Conservation (phyloP, 1,284 basidiomycete genomes). For the Heliocybe sulcata region DNA sequence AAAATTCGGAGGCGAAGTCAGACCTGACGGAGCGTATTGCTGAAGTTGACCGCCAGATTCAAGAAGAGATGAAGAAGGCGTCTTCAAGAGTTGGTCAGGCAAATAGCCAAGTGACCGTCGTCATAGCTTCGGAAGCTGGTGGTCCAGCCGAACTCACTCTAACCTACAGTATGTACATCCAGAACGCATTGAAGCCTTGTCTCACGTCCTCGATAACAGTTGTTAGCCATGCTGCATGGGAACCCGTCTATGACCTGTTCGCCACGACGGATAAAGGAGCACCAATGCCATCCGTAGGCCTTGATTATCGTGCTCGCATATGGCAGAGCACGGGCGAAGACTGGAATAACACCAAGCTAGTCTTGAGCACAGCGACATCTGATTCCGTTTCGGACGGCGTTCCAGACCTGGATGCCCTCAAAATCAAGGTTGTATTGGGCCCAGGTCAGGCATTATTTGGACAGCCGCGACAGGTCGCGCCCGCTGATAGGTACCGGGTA, state of each 20-base stretch:
- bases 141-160: constrained; percentile 35
- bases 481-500: too few relatives aligned
- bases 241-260: constrained; percentile 49
- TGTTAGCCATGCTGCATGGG: constrained; percentile 42
- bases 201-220: constrained; percentile 24
- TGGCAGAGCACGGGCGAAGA: constrained; percentile 53
- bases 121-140: constrained; percentile 28
- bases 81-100: constrained; percentile 27
- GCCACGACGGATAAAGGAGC: constrained; percentile 36
- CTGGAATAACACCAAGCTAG: constrained; percentile 42
- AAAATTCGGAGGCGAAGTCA: constrained; percentile 26
- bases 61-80: constrained; percentile 22
- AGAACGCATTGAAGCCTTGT: background rate
- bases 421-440: constrained; percentile 16
- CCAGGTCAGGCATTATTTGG: too few relatives aligned
- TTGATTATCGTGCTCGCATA: constrained; percentile 50
- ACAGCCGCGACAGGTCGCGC: background rate
- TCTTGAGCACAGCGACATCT: constrained; percentile 41
- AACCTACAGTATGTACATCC: constrained; percentile 39
- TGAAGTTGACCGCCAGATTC: constrained; percentile 31
- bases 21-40: constrained; percentile 33
- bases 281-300: constrained; percentile 32
- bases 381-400: constrained; percentile 21
- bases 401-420: constrained; percentile 25
- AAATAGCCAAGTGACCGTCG: constrained; percentile 28